Percentiles rank a stretch among this genome's conserved stretches.
These are phyloP conservation scores for Termitomyces sp. DNA, from an alignment of 1,284 basidiomycete species.

Conservation along the genomic window DNA sequence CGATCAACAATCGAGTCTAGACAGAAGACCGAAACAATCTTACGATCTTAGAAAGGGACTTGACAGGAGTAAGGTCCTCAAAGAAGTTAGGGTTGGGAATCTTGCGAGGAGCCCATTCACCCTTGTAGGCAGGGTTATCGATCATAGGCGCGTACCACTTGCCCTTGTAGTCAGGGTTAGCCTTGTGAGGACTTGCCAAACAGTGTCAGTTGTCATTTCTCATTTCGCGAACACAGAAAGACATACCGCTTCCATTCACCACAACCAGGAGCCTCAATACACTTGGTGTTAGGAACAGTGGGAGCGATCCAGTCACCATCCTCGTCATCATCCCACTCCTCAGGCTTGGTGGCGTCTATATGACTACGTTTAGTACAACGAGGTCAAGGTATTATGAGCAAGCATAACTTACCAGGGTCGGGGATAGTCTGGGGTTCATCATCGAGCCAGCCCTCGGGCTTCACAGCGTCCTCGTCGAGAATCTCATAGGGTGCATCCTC, in stretches of 20 bases:
- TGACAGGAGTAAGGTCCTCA: constrained; percentile 83
- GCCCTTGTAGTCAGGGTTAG: constrained; percentile 93
- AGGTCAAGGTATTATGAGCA: background rate
- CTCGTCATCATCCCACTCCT: constrained; percentile 99
- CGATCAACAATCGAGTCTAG: constrained; percentile 10
- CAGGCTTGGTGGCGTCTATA: constrained; percentile 88
- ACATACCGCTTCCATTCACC: constrained; percentile 83
- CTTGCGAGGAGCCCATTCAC: constrained; percentile 89
- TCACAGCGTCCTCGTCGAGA: constrained; percentile 79
- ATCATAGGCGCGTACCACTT: constrained; percentile 94
- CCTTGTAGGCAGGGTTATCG: constrained; percentile 97
- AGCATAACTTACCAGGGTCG: constrained; percentile 67
- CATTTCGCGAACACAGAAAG: background rate
- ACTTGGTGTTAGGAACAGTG: constrained; percentile 84
- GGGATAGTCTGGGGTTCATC: constrained; percentile 80
- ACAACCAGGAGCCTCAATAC: constrained; percentile 87
- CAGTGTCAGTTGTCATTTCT: background rate
- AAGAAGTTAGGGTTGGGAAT: constrained; percentile 93
- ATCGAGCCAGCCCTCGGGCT: constrained; percentile 95
- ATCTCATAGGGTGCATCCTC: constrained; percentile 92
- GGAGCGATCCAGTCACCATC: constrained; percentile 98
- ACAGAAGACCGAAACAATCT: constrained; percentile 22
- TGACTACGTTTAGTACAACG: background rate
- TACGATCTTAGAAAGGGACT: constrained; percentile 80
- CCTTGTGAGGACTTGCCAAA: constrained; percentile 69